phyloP scores from a whole-genome alignment of 371 early-diverging fungal species.

The Capillidium heterosporum region DNA sequence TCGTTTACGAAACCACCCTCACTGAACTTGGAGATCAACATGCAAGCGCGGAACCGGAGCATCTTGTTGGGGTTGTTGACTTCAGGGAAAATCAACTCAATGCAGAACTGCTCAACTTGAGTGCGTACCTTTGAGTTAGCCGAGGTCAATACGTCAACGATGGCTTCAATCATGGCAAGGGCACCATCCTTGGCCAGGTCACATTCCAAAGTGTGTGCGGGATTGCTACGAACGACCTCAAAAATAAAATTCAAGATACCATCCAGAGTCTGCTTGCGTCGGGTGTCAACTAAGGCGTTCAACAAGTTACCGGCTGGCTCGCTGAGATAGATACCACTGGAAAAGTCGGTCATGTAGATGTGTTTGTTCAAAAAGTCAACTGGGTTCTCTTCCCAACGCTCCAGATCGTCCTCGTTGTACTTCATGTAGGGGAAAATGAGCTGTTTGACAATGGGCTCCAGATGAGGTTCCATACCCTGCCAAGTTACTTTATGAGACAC shows the following conservation, averaged over 20 bases:
- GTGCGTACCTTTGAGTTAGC: conserved; percentile 33
- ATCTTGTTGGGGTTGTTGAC: conserved; percentile 57
- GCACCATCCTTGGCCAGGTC: conserved; percentile 69
- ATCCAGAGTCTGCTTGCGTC: conserved; percentile 59
- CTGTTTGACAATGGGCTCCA: conserved; percentile 49
- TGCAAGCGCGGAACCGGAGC: conserved; percentile 47
- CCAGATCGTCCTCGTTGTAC: conserved; percentile 59
- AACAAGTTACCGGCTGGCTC: conserved; percentile 48
- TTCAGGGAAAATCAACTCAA: conserved; percentile 69
- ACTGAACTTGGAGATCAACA: conserved; percentile 16
- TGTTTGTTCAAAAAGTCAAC: conserved; percentile 70
- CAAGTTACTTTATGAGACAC: conserved; percentile 73
- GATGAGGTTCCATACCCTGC: conserved; percentile 65
- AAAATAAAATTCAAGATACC: conserved; percentile 56
- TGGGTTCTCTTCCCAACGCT: conserved; percentile 80
- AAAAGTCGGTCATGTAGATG: conserved; percentile 39
- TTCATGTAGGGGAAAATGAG: conserved; percentile 80
- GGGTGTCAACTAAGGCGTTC: conserved; percentile 45
- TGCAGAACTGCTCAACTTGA: conserved; percentile 62
- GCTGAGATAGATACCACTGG: conserved; percentile 47
- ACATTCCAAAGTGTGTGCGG: conserved; percentile 7
- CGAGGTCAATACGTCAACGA: conserved; percentile 18
- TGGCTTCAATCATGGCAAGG: conserved; percentile 54
- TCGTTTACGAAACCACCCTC: conserved; percentile 17
- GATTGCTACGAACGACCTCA: conserved; percentile 14